Evolutionary conservation across 1,139 yeast species (phyloP).

Genomic region (Pichia sp.): DNA sequence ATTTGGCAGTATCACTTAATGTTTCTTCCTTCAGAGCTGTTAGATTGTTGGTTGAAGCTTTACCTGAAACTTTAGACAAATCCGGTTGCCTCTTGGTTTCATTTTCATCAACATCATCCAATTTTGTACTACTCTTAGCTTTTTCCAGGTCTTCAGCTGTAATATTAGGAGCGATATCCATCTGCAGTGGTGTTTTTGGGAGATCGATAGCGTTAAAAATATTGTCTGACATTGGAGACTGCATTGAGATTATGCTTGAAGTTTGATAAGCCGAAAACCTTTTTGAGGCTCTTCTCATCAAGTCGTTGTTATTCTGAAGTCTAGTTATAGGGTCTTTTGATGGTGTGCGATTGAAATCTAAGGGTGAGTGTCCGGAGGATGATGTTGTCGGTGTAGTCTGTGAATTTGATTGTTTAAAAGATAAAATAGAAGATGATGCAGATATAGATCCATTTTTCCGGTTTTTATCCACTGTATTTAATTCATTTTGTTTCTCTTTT

Average conservation of each 20-base stretch:
- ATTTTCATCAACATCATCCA: conserved; percentile 8
- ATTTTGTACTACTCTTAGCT: conserved; percentile 8
- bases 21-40: neutral
- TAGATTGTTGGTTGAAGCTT: neutral
- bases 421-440: conserved; percentile 7
- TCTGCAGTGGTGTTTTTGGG: conserved; percentile 24
- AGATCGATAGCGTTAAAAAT: conserved; percentile 9
- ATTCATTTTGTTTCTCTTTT: conserved; percentile 66
- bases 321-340: conserved; percentile 60
- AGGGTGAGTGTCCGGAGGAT: conserved; percentile 9
- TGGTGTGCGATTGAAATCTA: conserved; percentile 9
- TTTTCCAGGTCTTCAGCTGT: conserved; percentile 18
- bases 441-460: conserved; percentile 4
- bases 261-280: conserved; percentile 86
- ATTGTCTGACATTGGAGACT: conserved; percentile 15
- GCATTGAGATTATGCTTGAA: conserved; percentile 34
- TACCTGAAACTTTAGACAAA: neutral
- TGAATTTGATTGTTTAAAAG: neutral
- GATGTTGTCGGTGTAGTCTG: conserved; percentile 6
- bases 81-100: neutral
- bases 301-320: conserved; percentile 72
- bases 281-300: conserved; percentile 88
- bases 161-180: conserved; percentile 17
- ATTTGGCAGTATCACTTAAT: conserved; percentile 9
- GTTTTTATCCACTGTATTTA: conserved; percentile 6